phyloP scores from a whole-genome alignment of 129 eudicot genomes.

The Flaveria trinervia region DNA sequence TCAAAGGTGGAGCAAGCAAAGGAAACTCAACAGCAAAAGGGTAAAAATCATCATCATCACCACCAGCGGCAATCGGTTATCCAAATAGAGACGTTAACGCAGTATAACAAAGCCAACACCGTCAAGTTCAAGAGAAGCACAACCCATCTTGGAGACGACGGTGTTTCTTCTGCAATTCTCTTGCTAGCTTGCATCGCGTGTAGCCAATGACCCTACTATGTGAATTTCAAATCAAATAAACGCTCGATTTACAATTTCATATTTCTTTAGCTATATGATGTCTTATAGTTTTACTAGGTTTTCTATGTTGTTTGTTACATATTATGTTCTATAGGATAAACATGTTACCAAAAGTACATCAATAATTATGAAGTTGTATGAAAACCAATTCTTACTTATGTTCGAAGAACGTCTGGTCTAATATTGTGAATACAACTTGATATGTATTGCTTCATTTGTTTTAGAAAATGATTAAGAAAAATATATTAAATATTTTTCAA shows the following conservation, averaged over 20 bases:
- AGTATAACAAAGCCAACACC: constrained; percentile 73
- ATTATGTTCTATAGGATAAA: not conserved
- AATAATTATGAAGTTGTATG: not conserved
- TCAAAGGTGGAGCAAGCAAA: constrained; percentile 45
- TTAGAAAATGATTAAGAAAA: not conserved
- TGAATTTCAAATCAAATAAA: not conserved
- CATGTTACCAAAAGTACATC: not conserved
- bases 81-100: constrained; percentile 40
- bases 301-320: not conserved
- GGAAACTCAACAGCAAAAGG: constrained; percentile 38
- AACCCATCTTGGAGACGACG: constrained; percentile 72
- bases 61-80: constrained; percentile 39
- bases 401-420: not conserved
- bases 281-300: not conserved
- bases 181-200: constrained; percentile 78
- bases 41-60: constrained; percentile 27
- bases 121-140: constrained; percentile 79
- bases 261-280: not conserved
- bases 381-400: not conserved
- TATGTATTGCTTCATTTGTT: not conserved
- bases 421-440: not conserved
- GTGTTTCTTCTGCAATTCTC: constrained; percentile 71
- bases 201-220: constrained; percentile 24
- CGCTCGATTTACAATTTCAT: not conserved
- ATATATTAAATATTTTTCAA: not conserved